These are phyloP conservation scores for Diospyros lotus DNA, from an alignment of 148 eudicot genomes.

Conservation along the genomic window DNA sequence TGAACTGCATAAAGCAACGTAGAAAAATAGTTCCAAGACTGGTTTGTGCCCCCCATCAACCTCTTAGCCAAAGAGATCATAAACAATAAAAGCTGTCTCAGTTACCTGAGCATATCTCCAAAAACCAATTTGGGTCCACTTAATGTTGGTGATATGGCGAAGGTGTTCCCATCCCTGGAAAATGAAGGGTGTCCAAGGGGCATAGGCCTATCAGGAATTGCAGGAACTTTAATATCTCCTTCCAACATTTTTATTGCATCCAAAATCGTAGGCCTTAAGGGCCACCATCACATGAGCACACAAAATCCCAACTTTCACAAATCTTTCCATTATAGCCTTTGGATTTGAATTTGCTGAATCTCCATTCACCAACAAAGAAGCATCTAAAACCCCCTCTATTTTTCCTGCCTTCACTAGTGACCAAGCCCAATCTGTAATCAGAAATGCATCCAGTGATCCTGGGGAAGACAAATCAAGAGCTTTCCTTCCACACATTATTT, in stretches of 20 bases:
- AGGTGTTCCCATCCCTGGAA: conserved; percentile 29
- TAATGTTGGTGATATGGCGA: conserved; percentile 48
- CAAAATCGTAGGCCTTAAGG: conserved; percentile 64
- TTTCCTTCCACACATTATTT: conserved; percentile 81
- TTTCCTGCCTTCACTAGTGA: conserved; percentile 57
- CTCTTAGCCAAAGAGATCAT: conserved; percentile 7
- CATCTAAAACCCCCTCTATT: conserved; percentile 51
- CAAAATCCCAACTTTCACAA: conserved; percentile 66
- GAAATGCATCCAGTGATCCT: conserved; percentile 47
- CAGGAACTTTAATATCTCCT: conserved; percentile 82
- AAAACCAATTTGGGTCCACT: conserved; percentile 40
- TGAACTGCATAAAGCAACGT: not conserved
- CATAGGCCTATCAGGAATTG: conserved; percentile 65
- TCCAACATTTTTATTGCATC: conserved; percentile 90
- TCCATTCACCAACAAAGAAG: conserved; percentile 24
- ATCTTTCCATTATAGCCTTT: conserved; percentile 72
- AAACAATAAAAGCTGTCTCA: conserved; percentile 1
- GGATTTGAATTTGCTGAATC: conserved; percentile 46
- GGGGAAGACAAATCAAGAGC: conserved; percentile 70
- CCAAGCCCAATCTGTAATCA: conserved; percentile 89
- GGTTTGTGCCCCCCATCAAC: not conserved
- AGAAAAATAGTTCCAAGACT: not conserved
- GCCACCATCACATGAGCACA: conserved; percentile 98
- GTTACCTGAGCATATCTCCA: conserved; percentile 47
- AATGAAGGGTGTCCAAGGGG: conserved; percentile 66